Evolutionary conservation across 2,329 filamentous ascomycete species (phyloP).

Genomic region (Colletotrichum sp.): DNA sequence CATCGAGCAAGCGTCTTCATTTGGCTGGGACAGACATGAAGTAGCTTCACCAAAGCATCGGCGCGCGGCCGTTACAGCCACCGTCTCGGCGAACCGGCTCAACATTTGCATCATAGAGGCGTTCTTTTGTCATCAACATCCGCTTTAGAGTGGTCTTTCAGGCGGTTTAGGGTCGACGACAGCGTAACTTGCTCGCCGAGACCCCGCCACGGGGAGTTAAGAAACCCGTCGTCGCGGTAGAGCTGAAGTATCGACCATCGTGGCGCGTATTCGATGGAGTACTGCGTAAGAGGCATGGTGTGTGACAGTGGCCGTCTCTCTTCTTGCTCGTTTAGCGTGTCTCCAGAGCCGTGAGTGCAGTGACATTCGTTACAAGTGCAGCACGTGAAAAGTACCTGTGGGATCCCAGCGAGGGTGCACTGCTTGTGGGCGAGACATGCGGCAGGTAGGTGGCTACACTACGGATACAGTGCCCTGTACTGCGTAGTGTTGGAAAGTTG

Average conservation of each 20-base stretch:
- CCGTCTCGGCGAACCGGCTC: background rate
- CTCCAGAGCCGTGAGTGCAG: background rate
- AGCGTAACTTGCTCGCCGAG: background rate
- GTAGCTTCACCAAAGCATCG: background rate
- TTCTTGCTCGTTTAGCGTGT: background rate
- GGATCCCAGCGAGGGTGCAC: background rate
- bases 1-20: background rate
- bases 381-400: background rate
- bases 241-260: background rate
- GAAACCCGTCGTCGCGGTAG: background rate
- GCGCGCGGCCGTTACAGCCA: background rate
- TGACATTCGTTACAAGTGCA: background rate
- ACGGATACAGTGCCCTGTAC: background rate
- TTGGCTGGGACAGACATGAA: background rate
- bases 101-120: background rate
- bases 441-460: background rate
- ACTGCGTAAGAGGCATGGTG: background rate
- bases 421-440: background rate
- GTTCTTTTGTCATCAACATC: background rate
- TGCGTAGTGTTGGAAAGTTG: background rate
- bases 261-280: background rate
- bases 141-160: background rate
- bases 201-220: background rate
- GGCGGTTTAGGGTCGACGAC: background rate
- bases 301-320: background rate